These are phyloP conservation scores for Exobasidium rhododendri DNA, from an alignment of 1,284 basidiomycete genomes.

Conservation along the genomic window DNA sequence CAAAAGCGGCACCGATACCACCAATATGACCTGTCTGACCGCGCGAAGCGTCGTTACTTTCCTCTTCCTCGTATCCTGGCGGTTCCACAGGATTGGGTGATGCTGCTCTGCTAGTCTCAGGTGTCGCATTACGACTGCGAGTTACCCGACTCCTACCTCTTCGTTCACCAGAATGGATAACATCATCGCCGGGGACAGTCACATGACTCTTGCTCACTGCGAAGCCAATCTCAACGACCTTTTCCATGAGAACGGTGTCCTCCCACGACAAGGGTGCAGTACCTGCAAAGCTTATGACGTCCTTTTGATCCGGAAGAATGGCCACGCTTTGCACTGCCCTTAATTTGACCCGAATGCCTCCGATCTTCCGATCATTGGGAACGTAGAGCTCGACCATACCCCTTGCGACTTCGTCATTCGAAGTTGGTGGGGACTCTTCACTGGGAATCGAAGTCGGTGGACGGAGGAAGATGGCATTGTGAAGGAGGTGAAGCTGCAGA, in stretches of 20 bases:
- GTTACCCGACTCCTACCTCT: constrained; percentile 10
- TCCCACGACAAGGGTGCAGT: constrained; percentile 43
- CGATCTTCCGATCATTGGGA: constrained; percentile 45
- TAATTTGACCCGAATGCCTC: constrained; percentile 48
- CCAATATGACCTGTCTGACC: constrained; percentile 1
- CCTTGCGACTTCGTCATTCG: constrained; percentile 50
- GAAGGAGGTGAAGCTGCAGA: constrained; percentile 49
- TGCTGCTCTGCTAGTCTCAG: neutral
- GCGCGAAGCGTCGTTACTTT: too few species aligned
- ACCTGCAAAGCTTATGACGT: constrained; percentile 26
- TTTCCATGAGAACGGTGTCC: constrained; percentile 48
- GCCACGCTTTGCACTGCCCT: constrained; percentile 50
- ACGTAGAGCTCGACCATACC: constrained; percentile 52
- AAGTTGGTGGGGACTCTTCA: constrained; percentile 41
- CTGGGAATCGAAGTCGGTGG: constrained; percentile 43
- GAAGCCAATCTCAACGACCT: constrained; percentile 49
- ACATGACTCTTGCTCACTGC: constrained; percentile 9
- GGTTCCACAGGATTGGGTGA: neutral
- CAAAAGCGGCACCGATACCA: constrained; percentile 35
- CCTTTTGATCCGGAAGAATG: constrained; percentile 23
- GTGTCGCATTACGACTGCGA: constrained; percentile 10
- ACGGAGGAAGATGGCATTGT: constrained; percentile 49
- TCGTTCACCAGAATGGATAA: constrained; percentile 33
- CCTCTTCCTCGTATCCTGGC: constrained; percentile 8
- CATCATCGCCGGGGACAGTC: constrained; percentile 30